phyloP scores from a whole-genome alignment of 352 stramenopile genomes.

The Globisporangium emineosum region DNA sequence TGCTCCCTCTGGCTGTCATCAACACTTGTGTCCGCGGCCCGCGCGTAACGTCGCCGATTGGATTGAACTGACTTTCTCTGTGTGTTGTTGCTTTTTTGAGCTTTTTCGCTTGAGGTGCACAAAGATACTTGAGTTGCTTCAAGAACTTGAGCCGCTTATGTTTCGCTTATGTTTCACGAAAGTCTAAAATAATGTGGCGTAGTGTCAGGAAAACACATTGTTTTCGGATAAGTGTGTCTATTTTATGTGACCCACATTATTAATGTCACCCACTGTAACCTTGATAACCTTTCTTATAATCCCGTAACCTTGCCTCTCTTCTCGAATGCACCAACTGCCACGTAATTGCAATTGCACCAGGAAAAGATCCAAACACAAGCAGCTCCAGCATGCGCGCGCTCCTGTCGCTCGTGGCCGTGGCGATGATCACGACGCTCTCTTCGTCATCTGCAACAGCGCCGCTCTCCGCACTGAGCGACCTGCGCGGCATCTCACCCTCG shows the following conservation, averaged over 20 bases:
- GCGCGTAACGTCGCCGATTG: not conserved
- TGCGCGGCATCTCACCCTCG: constrained; percentile 36
- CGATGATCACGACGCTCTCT: constrained; percentile 21
- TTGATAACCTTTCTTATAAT: not conserved
- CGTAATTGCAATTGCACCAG: not conserved
- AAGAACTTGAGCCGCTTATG: too few species aligned
- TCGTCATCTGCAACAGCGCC: not conserved
- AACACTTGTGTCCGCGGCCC: not conserved
- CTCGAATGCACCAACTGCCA: constrained; percentile 4
- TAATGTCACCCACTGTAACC: not conserved
- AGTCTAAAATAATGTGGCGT: too few species aligned
- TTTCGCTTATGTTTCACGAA: too few species aligned
- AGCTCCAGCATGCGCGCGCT: constrained; percentile 10
- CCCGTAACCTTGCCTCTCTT: not conserved
- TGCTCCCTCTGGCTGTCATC: not conserved
- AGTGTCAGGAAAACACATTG: too few species aligned
- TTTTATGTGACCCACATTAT: too few species aligned
- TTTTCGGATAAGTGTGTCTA: too few species aligned
- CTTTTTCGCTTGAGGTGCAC: too few species aligned
- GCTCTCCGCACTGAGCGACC: constrained; percentile 22
- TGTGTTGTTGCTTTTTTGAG: too few species aligned
- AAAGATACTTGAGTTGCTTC: too few species aligned
- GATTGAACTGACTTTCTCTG: constrained; percentile 3
- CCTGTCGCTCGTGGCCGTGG: constrained; percentile 3
- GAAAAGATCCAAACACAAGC: constrained; percentile 8